Conservation (phyloP, 352 stramenopile genomes). For the Pythium plurisporium region DNA sequence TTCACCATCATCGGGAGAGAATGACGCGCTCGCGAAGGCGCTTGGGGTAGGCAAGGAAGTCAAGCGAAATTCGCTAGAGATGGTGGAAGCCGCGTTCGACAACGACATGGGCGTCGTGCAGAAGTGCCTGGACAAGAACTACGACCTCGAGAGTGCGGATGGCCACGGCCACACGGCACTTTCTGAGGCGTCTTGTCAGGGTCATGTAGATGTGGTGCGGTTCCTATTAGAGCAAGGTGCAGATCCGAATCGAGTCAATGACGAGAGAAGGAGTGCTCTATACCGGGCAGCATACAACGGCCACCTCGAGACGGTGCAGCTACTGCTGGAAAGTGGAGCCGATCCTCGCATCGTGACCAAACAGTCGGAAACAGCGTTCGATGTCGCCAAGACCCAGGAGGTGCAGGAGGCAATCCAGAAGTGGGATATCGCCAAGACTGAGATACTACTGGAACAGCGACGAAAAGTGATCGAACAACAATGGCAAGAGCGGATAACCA, state of each 20-base stretch:
- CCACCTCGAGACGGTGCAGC: slow-evolving; percentile 53
- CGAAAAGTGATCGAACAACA: slow-evolving; percentile 67
- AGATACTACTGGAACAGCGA: slow-evolving; percentile 59
- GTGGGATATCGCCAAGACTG: slow-evolving; percentile 74
- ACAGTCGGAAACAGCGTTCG: slow-evolving; percentile 77
- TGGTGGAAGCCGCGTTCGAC: slow-evolving; percentile 90
- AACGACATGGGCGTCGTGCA: slow-evolving; percentile 71
- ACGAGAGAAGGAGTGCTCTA: slow-evolving; percentile 74
- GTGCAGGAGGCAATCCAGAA: slow-evolving; percentile 47
- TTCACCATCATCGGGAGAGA: not conserved
- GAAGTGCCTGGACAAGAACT: slow-evolving; percentile 78
- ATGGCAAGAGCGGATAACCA: slow-evolving; percentile 82
- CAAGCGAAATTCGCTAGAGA: slow-evolving; percentile 68
- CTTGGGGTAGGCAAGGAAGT: slow-evolving; percentile 56
- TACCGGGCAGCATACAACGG: slow-evolving; percentile 88
- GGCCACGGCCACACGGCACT: slow-evolving; percentile 83
- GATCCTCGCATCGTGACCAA: slow-evolving; percentile 71
- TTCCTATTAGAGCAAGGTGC: slow-evolving; percentile 72
- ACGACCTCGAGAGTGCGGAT: slow-evolving; percentile 83
- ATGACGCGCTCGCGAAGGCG: slow-evolving; percentile 35
- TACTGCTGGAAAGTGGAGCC: slow-evolving; percentile 67
- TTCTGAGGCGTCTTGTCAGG: slow-evolving; percentile 84
- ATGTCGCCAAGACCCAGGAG: slow-evolving; percentile 79
- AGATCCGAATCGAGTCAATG: slow-evolving; percentile 85
- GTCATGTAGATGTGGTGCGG: slow-evolving; percentile 57